These are phyloP conservation scores for Aspergillus aculeatinus DNA, from an alignment of 2,329 filamentous ascomycete genomes.

Conservation along the genomic window DNA sequence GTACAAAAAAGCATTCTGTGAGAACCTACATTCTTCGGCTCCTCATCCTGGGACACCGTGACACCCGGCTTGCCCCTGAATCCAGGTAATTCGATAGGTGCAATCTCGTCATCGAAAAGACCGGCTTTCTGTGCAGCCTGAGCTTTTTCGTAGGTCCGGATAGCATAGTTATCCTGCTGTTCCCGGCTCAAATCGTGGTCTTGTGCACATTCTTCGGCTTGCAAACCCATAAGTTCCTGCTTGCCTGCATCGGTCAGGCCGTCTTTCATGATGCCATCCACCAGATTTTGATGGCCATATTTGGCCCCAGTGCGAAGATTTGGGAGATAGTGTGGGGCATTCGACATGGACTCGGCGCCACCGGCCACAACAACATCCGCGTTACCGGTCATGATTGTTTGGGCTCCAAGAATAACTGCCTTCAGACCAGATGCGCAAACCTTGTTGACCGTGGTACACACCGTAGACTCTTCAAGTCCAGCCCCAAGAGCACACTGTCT, in stretches of 20 bases:
- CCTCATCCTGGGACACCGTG: constrained; percentile 81
- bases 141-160: constrained; percentile 90
- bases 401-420: constrained; percentile 88
- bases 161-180: constrained; percentile 92
- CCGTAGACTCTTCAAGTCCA: constrained; percentile 74
- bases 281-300: constrained; percentile 84
- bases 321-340: constrained; percentile 92
- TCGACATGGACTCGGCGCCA: constrained; percentile 98
- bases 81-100: constrained; percentile 81
- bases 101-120: constrained; percentile 81
- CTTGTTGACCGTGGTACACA: constrained; percentile 96
- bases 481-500: constrained; percentile 89
- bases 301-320: constrained; percentile 83
- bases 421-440: constrained; percentile 96
- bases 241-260: constrained; percentile 87
- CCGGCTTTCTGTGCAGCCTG: constrained; percentile 80
- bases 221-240: constrained; percentile 94
- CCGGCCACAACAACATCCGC: constrained; percentile 90
- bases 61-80: constrained; percentile 86
- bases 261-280: constrained; percentile 92
- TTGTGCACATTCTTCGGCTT: constrained; percentile 84
- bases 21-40: constrained; percentile 77
- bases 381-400: constrained; percentile 96
- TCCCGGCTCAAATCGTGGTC: constrained; percentile 81
- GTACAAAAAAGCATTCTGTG: neutral